Percentiles rank a stretch among this genome's conserved stretches.
Conservation (phyloP, 2,329 filamentous ascomycete species). For the Fusarium newnesense region DNA sequence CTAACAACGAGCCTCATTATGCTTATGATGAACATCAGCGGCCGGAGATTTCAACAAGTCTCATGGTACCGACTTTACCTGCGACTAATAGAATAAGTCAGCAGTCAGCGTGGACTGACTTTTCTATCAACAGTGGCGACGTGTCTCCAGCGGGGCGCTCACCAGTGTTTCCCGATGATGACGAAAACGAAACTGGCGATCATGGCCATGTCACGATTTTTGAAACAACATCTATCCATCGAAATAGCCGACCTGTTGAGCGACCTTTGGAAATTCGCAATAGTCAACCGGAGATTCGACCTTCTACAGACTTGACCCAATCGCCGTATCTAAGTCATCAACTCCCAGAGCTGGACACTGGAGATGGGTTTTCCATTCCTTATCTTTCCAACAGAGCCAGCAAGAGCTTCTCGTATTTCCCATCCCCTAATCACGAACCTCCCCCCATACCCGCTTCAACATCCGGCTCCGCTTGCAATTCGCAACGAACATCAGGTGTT, state of each 20-base stretch:
- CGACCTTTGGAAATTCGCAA: constrained; percentile 37
- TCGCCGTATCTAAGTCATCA: constrained; percentile 50
- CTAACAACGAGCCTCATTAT: constrained; percentile 45
- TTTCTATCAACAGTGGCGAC: constrained; percentile 65
- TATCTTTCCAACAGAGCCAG: constrained; percentile 53
- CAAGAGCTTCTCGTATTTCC: constrained; percentile 46
- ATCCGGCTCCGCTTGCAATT: constrained; percentile 49
- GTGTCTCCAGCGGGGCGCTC: constrained; percentile 46
- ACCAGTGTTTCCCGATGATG: constrained; percentile 43
- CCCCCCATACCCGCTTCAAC: constrained; percentile 59
- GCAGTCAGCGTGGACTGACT: constrained; percentile 70
- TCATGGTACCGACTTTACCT: constrained; percentile 59
- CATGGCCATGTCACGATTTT: constrained; percentile 50
- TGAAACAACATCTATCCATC: constrained; percentile 44
- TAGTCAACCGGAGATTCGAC: constrained; percentile 35
- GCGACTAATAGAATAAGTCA: constrained; percentile 62
- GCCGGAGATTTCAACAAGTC: constrained; percentile 55
- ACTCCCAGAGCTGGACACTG: constrained; percentile 63
- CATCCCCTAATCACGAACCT: constrained; percentile 61
- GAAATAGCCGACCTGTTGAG: constrained; percentile 37
- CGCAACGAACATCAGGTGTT: constrained; percentile 56
- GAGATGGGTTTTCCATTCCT: constrained; percentile 61
- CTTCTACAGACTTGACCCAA: constrained; percentile 42
- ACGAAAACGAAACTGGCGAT: constrained; percentile 42
- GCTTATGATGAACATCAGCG: constrained; percentile 42